Conservation (phyloP, 352 stramenopile genomes). For the Globisporangium radiosum region DNA sequence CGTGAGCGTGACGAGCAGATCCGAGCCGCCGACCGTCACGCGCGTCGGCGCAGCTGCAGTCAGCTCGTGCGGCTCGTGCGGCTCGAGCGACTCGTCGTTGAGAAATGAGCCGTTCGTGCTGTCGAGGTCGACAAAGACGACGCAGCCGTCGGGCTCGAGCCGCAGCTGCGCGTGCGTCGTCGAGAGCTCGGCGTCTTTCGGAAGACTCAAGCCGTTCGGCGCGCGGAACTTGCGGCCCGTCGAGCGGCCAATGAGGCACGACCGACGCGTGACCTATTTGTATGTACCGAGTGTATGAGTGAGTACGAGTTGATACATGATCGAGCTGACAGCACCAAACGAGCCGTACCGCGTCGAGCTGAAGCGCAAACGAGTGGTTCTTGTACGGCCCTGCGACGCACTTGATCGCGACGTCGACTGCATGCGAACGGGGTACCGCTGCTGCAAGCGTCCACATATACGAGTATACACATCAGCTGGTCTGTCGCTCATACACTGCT, state of each 20-base stretch:
- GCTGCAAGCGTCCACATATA: neutral
- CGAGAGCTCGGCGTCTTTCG: constrained; percentile 75
- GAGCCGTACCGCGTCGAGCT: constrained; percentile 40
- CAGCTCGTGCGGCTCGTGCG: constrained; percentile 44
- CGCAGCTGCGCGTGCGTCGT: constrained; percentile 74
- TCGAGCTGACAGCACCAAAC: neutral
- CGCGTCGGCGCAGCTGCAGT: constrained; percentile 33
- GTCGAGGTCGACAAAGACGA: constrained; percentile 73
- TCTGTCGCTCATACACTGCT: neutral
- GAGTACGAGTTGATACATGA: neutral
- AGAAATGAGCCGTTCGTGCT: constrained; percentile 78
- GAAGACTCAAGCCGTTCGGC: constrained; percentile 64
- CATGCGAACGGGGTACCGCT: constrained; percentile 24
- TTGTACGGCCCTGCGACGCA: constrained; percentile 53
- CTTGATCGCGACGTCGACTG: constrained; percentile 45
- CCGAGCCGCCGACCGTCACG: constrained; percentile 43
- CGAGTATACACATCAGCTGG: neutral
- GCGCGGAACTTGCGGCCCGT: constrained; percentile 73
- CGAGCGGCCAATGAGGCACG: constrained; percentile 69
- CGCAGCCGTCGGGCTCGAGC: constrained; percentile 45
- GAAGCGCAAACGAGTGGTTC: constrained; percentile 49
- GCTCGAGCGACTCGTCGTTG: constrained; percentile 40
- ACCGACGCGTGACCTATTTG: constrained; percentile 34
- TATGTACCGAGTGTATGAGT: neutral
- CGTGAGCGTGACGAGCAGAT: constrained; percentile 50